Base-by-base conservation (phyloP, 2,329 filamentous ascomycete species). In the Diaporthe sp. region DNA sequence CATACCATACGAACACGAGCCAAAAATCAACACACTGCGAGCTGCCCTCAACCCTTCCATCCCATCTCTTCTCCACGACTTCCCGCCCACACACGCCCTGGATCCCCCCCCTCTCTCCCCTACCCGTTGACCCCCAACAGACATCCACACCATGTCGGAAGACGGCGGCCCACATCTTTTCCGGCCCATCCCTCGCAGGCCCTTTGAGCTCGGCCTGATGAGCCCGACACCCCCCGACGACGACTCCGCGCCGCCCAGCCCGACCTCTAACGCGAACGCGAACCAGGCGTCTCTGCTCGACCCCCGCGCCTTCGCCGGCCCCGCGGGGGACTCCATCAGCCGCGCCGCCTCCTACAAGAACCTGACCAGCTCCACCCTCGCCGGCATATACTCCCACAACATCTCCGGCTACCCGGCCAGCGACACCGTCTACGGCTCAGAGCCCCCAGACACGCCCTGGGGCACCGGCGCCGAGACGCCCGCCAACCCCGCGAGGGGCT, bases 291-390 rank as follows among this genome's bases (percentile, higher is more conserved):
- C n/a, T 6, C 80, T 82, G 79, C 79, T 85, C 74, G 83, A 84
- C 78, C 80, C 82, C 55, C 82, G 82, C 57, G 75, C 72, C 61
- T 71, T 76, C 73, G 79, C 73, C 74, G 49, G 73, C 57, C 82
- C 82, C 28, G 77, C 82, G 28, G 77, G 83, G 78, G 75, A 79
- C 65, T 85, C 89, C 71, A 87, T 91, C 78, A 93, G 90, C 81
- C 92, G 94, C 75, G 94, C 93, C 34, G 92, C 93, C 78, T 98
- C 95, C 13, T 90, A 95, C 75, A 87, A 95, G 81, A 98, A 98
- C 82, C 89, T 99, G 76, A 98, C 95, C 5, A 93, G 94, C 13
- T 96, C 95, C 2, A 98, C 97, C 0, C 90, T 99, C 7, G 94
- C 94, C 79, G 96, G 97, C 73, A 99, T 99, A 80, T 99, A 98